Base-by-base conservation (phyloP, 345 rosid genomes). In the Dovyalis caffra region DNA sequence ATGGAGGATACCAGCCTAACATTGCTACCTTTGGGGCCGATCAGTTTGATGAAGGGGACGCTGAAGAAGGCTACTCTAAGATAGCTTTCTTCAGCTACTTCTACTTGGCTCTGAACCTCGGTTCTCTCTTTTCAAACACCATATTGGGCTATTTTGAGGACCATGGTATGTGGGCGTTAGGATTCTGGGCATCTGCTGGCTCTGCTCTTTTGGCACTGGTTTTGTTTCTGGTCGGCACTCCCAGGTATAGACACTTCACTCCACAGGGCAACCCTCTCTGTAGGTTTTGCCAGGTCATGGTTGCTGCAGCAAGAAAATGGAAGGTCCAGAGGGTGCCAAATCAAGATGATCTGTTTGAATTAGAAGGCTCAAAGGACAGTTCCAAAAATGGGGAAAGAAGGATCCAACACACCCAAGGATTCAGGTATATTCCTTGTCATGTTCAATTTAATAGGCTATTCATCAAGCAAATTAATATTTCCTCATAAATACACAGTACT, bases 111-210 rank as follows among this genome's bases (percentile, higher is more conserved):
- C 49, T 80, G 20, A 80, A 76, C 71, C 83, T 80, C 7, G 83
- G 83, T n/a, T 76, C 83, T 18, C 79, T 80, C 64, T 80, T 80
- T 63, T 80, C 83, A 34, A 76, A 80, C 70, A 80, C 83, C 25
- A 62, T 80, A 20, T 71, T 80, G 61, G 74, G 79, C 1, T 80
- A 80, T 40, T 76, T 71, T 40, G 79, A 80, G 70, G 83, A 80
- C 38, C 47, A 53, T 6, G 83, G 83, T 6, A 37, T 67, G 69
- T 80, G 83, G 83, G 83, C 79, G 3, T 35, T 76, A 0, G 83
- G 83, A 16, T 80, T 80, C 69, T 76, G 83, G 79, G 66, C 79
- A 11, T 80, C 83, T 3, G 43, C 79, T 0, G 74, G 26, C 18
- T 80, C 83, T 34, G 83, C 79, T 25, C 4, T 80, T 10, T 12